Percentiles rank a stretch among this genome's conserved stretches.
Evolutionary conservation across 331 rosid species (phyloP).

Genomic region (Acacia concinna): DNA sequence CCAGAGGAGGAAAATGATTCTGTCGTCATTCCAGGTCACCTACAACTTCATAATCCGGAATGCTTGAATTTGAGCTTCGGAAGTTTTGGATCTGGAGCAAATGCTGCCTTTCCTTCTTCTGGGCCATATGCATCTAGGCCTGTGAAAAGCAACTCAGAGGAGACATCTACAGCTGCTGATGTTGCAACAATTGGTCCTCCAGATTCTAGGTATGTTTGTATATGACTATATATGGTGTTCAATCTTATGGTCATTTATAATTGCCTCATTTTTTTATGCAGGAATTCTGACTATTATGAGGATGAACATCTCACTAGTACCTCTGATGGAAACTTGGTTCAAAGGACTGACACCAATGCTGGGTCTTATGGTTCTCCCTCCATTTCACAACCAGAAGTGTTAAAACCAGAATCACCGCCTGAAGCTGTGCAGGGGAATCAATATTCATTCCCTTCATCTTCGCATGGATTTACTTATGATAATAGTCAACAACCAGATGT

Average conservation of each 20-base stretch:
- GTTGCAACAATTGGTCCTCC: conserved; percentile 66
- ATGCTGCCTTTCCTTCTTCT: conserved; percentile 48
- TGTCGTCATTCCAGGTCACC: conserved; percentile 90
- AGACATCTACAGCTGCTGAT: conserved; percentile 63
- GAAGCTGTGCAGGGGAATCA: conserved; percentile 70
- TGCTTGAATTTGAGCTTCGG: conserved; percentile 96
- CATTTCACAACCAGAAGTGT: conserved; percentile 70
- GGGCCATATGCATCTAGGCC: conserved; percentile 53
- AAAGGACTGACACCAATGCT: conserved; percentile 61
- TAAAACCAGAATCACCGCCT: conserved; percentile 65
- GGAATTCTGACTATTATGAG: conserved; percentile 78
- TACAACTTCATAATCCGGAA: conserved; percentile 85
- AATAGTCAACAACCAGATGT: conserved; percentile 61
- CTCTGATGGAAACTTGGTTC: conserved; percentile 69
- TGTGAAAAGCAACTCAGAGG: conserved; percentile 62
- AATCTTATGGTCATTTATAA: conserved; percentile 16
- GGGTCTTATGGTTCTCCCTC: conserved; percentile 69
- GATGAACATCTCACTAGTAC: conserved; percentile 73
- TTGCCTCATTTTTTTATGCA: conserved; percentile 42
- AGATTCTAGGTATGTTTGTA: conserved; percentile 58
- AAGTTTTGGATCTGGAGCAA: conserved; percentile 80
- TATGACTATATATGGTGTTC: conserved; percentile 10
- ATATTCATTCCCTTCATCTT: conserved; percentile 77
- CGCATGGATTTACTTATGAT: conserved; percentile 76
- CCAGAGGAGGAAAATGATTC: conserved; percentile 73